Evolutionary conservation across 2,329 filamentous ascomycete genomes (phyloP).

Genomic region (Magnaporthales sp.): DNA sequence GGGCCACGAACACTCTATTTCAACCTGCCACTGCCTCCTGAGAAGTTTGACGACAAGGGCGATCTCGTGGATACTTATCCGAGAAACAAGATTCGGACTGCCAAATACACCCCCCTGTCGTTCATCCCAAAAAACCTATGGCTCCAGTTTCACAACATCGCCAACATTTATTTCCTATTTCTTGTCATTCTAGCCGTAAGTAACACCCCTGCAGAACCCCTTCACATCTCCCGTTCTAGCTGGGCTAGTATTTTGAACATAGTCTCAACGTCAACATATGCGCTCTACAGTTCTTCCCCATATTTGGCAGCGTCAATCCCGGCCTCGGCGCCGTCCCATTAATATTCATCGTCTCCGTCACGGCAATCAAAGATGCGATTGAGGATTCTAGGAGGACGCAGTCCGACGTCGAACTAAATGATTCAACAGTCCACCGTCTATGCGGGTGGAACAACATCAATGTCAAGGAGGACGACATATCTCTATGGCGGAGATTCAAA

Average conservation of each 20-base stretch:
- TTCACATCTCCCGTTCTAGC: slow-evolving; percentile 2
- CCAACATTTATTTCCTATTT: slow-evolving; percentile 97
- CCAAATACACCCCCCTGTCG: slow-evolving; percentile 92
- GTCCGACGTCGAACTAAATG: slow-evolving; percentile 90
- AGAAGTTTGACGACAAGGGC: slow-evolving; percentile 73
- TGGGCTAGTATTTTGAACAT: neutral
- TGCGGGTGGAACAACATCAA: slow-evolving; percentile 91
- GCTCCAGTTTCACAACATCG: slow-evolving; percentile 97
- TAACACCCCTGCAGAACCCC: slow-evolving; percentile 16
- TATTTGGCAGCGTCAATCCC: slow-evolving; percentile 88
- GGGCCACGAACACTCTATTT: slow-evolving; percentile 65
- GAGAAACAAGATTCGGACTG: slow-evolving; percentile 94
- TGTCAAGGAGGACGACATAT: slow-evolving; percentile 77
- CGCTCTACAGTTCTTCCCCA: slow-evolving; percentile 71
- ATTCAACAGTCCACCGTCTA: slow-evolving; percentile 86
- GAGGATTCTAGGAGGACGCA: slow-evolving; percentile 91
- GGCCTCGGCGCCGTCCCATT: slow-evolving; percentile 84
- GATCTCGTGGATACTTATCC: slow-evolving; percentile 61
- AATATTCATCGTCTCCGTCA: slow-evolving; percentile 84
- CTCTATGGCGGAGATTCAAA: slow-evolving; percentile 79
- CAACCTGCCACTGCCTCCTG: slow-evolving; percentile 70
- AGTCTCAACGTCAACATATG: neutral
- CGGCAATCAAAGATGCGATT: slow-evolving; percentile 86
- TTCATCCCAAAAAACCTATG: slow-evolving; percentile 96
- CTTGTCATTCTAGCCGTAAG: slow-evolving; percentile 89